Percentiles rank a stretch among this genome's conserved stretches.
These are phyloP conservation scores for Astragalus glycyphyllos DNA, from an alignment of 306 rosid species.

Conservation along the genomic window DNA sequence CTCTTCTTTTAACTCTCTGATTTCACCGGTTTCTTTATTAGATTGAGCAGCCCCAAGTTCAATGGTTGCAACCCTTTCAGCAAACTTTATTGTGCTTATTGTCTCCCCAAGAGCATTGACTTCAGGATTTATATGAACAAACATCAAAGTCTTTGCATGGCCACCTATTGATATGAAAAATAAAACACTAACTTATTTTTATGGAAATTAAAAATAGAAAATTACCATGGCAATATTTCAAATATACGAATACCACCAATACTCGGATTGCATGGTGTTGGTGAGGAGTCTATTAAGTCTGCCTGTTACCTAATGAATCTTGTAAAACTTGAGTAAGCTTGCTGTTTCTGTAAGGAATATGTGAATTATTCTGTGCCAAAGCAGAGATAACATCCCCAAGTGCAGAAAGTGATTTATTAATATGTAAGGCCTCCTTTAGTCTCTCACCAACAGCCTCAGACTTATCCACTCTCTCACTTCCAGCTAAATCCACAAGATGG, in stretches of 20 bases:
- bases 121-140: conserved; percentile 97
- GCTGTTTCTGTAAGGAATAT: conserved; percentile 96
- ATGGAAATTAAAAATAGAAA: background rate
- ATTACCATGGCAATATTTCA: background rate
- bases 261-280: conserved; percentile 16
- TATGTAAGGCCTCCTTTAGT: conserved; percentile 93
- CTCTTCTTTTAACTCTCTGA: conserved; percentile 88
- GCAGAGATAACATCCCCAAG: conserved; percentile 97
- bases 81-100: conserved; percentile 94
- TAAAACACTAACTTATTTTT: background rate
- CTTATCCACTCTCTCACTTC: conserved; percentile 96
- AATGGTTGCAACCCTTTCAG: conserved; percentile 94
- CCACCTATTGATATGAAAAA: conserved; percentile 64
- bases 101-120: conserved; percentile 87
- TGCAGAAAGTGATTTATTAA: conserved; percentile 95
- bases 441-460: conserved; percentile 98
- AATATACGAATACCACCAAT: background rate
- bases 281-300: conserved; percentile 5
- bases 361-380: conserved; percentile 92
- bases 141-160: conserved; percentile 97
- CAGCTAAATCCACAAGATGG: conserved; percentile 98
- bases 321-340: conserved; percentile 96
- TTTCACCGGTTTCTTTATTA: conserved; percentile 88
- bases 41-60: conserved; percentile 95
- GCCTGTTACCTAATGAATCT: conserved; percentile 84